A percentile compares a stretch with the other conserved stretches of the same genome.
Evolutionary conservation across 2,329 filamentous ascomycete genomes (phyloP).

Genomic region (Malbranchea zuffiana): DNA sequence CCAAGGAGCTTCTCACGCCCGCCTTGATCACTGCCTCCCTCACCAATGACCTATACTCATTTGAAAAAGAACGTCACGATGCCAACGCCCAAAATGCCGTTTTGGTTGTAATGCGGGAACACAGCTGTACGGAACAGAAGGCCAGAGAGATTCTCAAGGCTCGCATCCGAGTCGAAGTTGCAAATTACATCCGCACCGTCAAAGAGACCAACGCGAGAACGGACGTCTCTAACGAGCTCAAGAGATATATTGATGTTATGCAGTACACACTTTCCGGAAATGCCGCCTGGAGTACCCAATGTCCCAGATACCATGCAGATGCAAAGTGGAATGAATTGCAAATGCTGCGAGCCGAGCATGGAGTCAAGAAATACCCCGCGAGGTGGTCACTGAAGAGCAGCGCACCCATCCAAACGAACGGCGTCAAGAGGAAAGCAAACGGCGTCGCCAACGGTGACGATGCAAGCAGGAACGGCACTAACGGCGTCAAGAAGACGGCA

Average conservation of each 20-base stretch:
- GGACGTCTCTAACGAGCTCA: slow-evolving; percentile 19
- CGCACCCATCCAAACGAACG: no score
- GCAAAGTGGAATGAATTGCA: slow-evolving; percentile 15
- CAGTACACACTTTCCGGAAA: slow-evolving; percentile 26
- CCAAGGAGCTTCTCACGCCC: slow-evolving; percentile 20
- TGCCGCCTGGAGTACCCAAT: slow-evolving; percentile 28
- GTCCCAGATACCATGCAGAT: slow-evolving; percentile 29
- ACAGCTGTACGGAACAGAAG: slow-evolving; percentile 18
- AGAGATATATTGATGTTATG: slow-evolving; percentile 23
- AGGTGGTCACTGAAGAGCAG: no score
- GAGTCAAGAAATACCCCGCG: no score
- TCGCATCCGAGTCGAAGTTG: slow-evolving; percentile 19
- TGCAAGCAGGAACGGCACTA: no score
- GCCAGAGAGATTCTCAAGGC: slow-evolving; percentile 20
- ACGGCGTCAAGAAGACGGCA: no score
- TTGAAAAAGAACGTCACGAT: slow-evolving; percentile 26
- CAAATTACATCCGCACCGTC: slow-evolving; percentile 15
- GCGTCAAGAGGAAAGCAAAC: no score
- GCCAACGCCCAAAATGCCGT: slow-evolving; percentile 31
- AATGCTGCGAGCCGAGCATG: not conserved
- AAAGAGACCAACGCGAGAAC: slow-evolving; percentile 12
- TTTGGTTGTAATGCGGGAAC: slow-evolving; percentile 33
- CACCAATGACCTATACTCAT: slow-evolving; percentile 34
- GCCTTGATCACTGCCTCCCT: slow-evolving; percentile 25
- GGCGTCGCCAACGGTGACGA: no score